These are phyloP conservation scores for Lentinula novae-zelandiae DNA, from an alignment of 1,284 basidiomycete genomes.

Conservation along the genomic window DNA sequence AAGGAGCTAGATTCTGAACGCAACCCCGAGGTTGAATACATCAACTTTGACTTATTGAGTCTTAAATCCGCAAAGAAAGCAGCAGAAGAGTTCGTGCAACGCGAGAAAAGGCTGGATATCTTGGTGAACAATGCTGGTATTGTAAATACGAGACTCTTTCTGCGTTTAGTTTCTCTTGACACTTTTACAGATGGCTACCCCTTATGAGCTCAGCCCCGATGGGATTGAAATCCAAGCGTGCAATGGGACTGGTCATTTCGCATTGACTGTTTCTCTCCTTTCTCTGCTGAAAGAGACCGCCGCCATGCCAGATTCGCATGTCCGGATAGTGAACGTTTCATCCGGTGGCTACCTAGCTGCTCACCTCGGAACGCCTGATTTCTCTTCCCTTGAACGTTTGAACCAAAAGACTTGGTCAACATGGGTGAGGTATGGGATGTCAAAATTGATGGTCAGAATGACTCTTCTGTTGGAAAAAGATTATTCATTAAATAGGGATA, in stretches of 20 bases:
- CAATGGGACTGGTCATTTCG: slow-evolving; percentile 13
- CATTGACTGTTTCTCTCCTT: slow-evolving; percentile 13
- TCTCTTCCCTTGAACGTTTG: background rate
- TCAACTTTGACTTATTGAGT: slow-evolving; percentile 44
- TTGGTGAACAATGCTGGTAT: slow-evolving; percentile 55
- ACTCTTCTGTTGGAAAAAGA: too few species aligned
- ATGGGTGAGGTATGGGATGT: slow-evolving; percentile 1
- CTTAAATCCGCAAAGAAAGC: slow-evolving; percentile 37
- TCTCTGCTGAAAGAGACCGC: slow-evolving; percentile 15
- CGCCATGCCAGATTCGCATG: slow-evolving; percentile 11
- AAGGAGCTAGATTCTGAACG: slow-evolving; percentile 27
- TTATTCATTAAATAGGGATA: too few species aligned
- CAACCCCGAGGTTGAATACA: slow-evolving; percentile 38
- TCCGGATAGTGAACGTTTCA: slow-evolving; percentile 15
- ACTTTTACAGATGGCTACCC: slow-evolving; percentile 7
- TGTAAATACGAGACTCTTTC: background rate
- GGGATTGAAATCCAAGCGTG: slow-evolving; percentile 12
- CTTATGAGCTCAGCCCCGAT: slow-evolving; percentile 9
- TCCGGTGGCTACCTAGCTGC: background rate
- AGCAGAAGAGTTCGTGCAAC: slow-evolving; percentile 41
- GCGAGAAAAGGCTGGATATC: slow-evolving; percentile 46
- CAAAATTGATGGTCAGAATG: slow-evolving; percentile 1
- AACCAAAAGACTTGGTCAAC: slow-evolving; percentile 2
- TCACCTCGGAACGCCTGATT: background rate
- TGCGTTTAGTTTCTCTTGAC: background rate